A percentile compares a stretch with the other conserved stretches of the same genome.
These are phyloP conservation scores for Peziza echinospora DNA, from an alignment of 495 filamentous ascomycete species.

Conservation along the genomic window DNA sequence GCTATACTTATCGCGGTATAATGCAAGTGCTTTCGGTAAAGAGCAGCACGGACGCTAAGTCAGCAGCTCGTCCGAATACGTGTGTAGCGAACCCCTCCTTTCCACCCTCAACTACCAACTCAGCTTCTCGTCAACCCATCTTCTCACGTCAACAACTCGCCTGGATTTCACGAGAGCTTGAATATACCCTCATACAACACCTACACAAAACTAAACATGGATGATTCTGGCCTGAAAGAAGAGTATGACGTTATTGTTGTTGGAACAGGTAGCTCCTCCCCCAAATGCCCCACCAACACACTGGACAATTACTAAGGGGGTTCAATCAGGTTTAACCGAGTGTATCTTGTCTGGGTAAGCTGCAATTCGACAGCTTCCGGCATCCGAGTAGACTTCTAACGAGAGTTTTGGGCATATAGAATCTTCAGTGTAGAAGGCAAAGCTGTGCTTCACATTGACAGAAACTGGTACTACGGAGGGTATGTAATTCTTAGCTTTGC, in stretches of 20 bases:
- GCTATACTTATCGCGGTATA: too few relatives aligned
- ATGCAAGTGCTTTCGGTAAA: neutral
- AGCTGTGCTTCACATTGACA: slow-evolving; percentile 97
- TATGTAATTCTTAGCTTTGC: slow-evolving; percentile 36
- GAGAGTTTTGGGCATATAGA: slow-evolving; percentile 24
- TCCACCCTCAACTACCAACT: neutral
- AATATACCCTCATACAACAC: too few relatives aligned
- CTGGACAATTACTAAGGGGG: slow-evolving; percentile 7
- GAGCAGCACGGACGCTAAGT: neutral
- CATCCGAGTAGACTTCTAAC: neutral
- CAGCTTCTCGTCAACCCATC: neutral
- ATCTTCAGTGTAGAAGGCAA: slow-evolving; percentile 97
- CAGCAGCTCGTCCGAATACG: neutral
- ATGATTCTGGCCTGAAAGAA: slow-evolving; percentile 57
- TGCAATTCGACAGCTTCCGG: neutral
- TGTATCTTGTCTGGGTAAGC: slow-evolving; percentile 89
- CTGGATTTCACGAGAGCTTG: too few relatives aligned
- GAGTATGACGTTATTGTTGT: slow-evolving; percentile 98
- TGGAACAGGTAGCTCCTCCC: slow-evolving; percentile 52
- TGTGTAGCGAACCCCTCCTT: neutral
- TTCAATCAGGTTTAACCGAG: slow-evolving; percentile 67
- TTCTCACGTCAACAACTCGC: neutral
- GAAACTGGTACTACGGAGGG: slow-evolving; percentile 98
- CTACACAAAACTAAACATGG: slow-evolving; percentile 47
- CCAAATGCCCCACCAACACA: slow-evolving; percentile 21